These are phyloP conservation scores for Ramularia endophylla DNA, from an alignment of 2,329 filamentous ascomycete genomes.

Conservation along the genomic window DNA sequence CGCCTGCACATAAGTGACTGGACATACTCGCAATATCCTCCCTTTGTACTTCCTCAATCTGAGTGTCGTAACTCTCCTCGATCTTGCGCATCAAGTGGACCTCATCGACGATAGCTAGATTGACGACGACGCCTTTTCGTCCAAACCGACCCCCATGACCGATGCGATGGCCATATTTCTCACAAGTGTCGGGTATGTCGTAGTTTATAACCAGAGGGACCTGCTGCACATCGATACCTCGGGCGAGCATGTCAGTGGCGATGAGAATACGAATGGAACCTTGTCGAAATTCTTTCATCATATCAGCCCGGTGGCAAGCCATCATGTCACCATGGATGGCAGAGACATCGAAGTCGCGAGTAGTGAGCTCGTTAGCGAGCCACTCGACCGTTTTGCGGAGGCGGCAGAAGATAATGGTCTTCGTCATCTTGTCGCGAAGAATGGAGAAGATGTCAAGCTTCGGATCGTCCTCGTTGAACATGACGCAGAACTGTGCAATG, in stretches of 20 bases:
- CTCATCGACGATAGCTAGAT: constrained; percentile 99
- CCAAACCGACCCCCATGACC: constrained; percentile 99
- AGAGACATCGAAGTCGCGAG: constrained; percentile 95
- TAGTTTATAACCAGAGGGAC: constrained; percentile 99
- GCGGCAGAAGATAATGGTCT: constrained; percentile 99
- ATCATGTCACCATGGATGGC: constrained; percentile 99
- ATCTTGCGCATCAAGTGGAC: constrained; percentile 99
- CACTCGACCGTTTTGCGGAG: constrained; percentile 99
- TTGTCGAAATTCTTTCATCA: constrained; percentile 99
- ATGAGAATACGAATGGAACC: constrained; percentile 98
- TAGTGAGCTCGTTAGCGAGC: constrained; percentile 98
- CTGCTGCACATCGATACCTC: constrained; percentile 99
- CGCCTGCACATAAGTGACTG: too few species aligned
- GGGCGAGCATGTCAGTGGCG: constrained; percentile 92
- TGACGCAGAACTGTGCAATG: constrained; percentile 99
- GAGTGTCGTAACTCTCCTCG: constrained; percentile 99
- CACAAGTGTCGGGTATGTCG: constrained; percentile 95
- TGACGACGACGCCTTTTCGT: constrained; percentile 99
- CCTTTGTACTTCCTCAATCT: too few species aligned
- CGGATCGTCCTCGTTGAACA: constrained; percentile 99
- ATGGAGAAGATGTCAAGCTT: constrained; percentile 99
- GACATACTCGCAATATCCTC: too few species aligned
- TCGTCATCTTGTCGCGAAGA: constrained; percentile 98
- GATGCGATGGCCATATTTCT: constrained; percentile 99
- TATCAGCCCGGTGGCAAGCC: constrained; percentile 93